Evolutionary conservation across 257 asterid genomes (phyloP), one percentile per base, ranked within the genome.

Genomic region (Plantago major): DNA sequence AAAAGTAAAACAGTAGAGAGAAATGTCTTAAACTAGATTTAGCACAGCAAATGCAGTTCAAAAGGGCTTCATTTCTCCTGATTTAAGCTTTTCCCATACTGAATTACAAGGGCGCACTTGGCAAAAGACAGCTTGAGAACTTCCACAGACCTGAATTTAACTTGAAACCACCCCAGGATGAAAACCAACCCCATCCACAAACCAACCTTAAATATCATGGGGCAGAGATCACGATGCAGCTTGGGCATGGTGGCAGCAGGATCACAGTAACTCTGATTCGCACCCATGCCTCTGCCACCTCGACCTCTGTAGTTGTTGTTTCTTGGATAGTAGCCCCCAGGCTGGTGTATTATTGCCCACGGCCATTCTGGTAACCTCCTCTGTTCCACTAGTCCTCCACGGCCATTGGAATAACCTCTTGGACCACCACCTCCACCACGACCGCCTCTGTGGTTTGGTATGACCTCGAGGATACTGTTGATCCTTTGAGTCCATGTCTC

Each of bases 391-490:
- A 80, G 71, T 8, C 84, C 86, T 16, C 87, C 84, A 55, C 79
- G 80, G 22, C 86, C 81, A 46, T 81, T 84, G 38, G 74, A 19
- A 54, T 79, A 73, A 62, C 84, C 84, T 66, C 85, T 67, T 26
- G 84, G 72, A 37, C 52, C 38, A 15, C 80, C 77, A 11, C 74
- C 76, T 1, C 67, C 68, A 15, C 82, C 77, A 37, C 75, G 79
- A 40, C 78, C 79, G 55, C 80, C 81, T 73, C 81, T 72, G 50
- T 76, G 58, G 46, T 71, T 33, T 74, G 79, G 58, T 66, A 65
- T 46, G 79, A 15, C 30, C 74, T 71, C 74, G 77, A 19, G 48
- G 69, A 62, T 68, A n/a, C 37, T 75, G 79, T 52, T 70, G 89
- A 66, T 71, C 87, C 48, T 58, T 71, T 7, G 68, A 54, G 53